Evolutionary conservation across 305 asterid species (phyloP).

Genomic region (Fraxinus paxiana): DNA sequence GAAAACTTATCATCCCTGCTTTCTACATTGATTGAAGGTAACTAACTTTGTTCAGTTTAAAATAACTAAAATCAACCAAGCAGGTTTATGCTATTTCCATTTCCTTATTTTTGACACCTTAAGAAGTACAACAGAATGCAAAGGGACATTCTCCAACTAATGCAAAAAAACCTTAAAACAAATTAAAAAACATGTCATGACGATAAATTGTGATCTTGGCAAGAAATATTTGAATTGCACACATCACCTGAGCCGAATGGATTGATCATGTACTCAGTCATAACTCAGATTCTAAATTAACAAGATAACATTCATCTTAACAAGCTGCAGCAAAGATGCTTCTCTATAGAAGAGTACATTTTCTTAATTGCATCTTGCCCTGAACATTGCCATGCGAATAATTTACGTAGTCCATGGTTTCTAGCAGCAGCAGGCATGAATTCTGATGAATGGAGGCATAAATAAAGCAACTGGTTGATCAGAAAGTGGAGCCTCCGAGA

Average conservation of each 20-base stretch:
- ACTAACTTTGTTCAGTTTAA: background rate
- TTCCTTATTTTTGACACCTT: background rate
- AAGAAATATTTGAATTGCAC: background rate
- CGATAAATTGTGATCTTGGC: background rate
- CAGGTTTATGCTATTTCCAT: background rate
- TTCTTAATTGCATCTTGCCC: background rate
- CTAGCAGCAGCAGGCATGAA: background rate
- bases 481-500: background rate
- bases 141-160: background rate
- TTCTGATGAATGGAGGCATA: background rate
- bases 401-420: background rate
- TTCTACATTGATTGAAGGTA: background rate
- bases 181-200: background rate
- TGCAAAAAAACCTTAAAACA: background rate
- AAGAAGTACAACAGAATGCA: background rate
- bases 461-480: background rate
- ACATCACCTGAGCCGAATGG: background rate
- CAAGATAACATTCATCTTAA: background rate
- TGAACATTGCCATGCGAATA: background rate
- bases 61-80: background rate
- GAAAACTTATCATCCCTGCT: background rate
- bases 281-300: background rate
- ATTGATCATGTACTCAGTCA: background rate
- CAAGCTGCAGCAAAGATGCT: background rate
- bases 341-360: background rate